Evolutionary conservation across 164 flowering plant genomes (phyloP).

Genomic region (Malania oleifera): DNA sequence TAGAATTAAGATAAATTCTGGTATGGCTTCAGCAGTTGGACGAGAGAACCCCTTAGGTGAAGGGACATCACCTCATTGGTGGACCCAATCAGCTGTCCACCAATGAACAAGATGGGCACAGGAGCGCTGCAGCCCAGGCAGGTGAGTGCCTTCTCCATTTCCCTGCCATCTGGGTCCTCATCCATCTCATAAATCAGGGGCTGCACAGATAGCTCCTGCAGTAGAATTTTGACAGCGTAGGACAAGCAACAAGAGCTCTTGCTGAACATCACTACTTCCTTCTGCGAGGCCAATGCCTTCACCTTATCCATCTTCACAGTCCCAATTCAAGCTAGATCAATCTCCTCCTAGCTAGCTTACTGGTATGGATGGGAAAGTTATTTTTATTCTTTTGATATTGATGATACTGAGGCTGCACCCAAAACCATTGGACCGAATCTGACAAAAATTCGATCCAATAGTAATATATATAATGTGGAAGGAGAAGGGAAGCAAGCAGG

Average conservation of each 20-base stretch:
- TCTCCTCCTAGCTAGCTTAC: neutral
- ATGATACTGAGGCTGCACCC: neutral
- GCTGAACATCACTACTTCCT: slow-evolving; percentile 76
- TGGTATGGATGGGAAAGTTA: neutral
- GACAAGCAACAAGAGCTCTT: slow-evolving; percentile 77
- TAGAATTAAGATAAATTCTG: slow-evolving; percentile 20
- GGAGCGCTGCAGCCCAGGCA: slow-evolving; percentile 59
- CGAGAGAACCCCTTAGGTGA: slow-evolving; percentile 53
- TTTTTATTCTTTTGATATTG: neutral
- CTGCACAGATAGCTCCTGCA: slow-evolving; percentile 52
- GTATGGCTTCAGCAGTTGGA: slow-evolving; percentile 42
- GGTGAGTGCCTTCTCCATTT: slow-evolving; percentile 65
- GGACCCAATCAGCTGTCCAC: slow-evolving; percentile 56
- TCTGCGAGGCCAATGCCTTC: slow-evolving; percentile 42
- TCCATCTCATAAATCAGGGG: slow-evolving; percentile 54
- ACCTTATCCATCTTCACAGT: slow-evolving; percentile 47
- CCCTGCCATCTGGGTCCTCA: slow-evolving; percentile 55
- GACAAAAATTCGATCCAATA: slow-evolving; percentile 18
- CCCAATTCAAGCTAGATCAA: neutral
- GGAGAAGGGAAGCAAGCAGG: slow-evolving; percentile 4
- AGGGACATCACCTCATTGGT: slow-evolving; percentile 77
- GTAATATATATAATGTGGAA: neutral
- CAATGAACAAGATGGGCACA: slow-evolving; percentile 67
- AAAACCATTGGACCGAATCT: slow-evolving; percentile 18
- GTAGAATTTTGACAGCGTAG: slow-evolving; percentile 62